Evolutionary conservation across 202 grass and related monocot genomes (phyloP).

Genomic region (Thinopyrum obtusiflorum): DNA sequence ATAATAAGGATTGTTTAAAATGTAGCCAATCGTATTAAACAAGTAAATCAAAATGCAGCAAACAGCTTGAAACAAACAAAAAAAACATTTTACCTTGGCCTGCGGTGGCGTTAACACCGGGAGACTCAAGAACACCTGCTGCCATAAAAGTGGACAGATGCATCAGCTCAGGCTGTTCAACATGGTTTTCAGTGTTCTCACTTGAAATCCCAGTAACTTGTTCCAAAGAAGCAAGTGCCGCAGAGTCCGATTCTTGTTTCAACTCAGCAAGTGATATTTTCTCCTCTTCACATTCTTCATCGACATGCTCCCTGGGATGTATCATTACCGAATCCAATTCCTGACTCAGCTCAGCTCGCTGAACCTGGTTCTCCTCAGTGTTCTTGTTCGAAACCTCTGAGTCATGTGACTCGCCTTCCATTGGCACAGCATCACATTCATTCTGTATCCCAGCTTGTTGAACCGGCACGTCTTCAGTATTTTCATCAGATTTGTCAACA

Average conservation of each 20-base stretch:
- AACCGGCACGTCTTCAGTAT: conserved; percentile 32
- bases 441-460: conserved; percentile 16
- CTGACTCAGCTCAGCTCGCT: not conserved
- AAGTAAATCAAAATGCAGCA: conserved; percentile 11
- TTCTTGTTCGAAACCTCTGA: not conserved
- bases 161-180: conserved; percentile 21
- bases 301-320: not conserved
- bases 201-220: conserved; percentile 14
- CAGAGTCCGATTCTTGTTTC: conserved; percentile 31
- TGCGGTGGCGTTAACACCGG: conserved; percentile 7
- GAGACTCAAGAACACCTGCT: not conserved
- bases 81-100: conserved; percentile 45
- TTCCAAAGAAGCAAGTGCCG: conserved; percentile 23
- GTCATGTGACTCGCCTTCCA: not conserved
- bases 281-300: conserved; percentile 23
- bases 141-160: not conserved
- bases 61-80: conserved; percentile 18
- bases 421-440: not conserved
- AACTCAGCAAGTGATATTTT: conserved; percentile 14
- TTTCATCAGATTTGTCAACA: conserved; percentile 16
- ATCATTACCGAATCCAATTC: not conserved
- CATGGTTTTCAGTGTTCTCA: conserved; percentile 1
- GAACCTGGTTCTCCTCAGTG: not conserved
- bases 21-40: not conserved
- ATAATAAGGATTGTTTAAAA: conserved; percentile 5